A percentile compares a stretch with the other conserved stretches of the same genome.
phyloP scores from a whole-genome alignment of 2,329 filamentous ascomycete species.

The Apiospora arundinis region DNA sequence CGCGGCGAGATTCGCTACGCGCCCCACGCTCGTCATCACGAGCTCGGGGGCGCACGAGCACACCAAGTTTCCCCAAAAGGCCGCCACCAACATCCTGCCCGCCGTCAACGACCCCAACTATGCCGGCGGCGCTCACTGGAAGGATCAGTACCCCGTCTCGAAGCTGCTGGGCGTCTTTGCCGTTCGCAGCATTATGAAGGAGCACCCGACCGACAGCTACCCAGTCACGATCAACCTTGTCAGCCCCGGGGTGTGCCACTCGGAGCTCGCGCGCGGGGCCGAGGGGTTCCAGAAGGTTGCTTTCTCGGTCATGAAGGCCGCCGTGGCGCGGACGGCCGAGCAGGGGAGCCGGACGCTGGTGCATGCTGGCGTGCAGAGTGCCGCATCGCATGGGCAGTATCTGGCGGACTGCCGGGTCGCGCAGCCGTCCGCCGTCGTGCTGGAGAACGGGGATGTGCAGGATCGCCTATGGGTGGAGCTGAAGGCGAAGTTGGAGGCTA shows the following conservation, averaged over 20 bases:
- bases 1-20: slow-evolving; percentile 30
- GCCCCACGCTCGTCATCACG: slow-evolving; percentile 38
- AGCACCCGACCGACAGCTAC: slow-evolving; percentile 25
- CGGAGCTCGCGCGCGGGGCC: slow-evolving; percentile 42
- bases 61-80: slow-evolving; percentile 37
- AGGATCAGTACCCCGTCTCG: slow-evolving; percentile 36
- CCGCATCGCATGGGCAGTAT: slow-evolving; percentile 53
- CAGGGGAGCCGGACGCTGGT: slow-evolving; percentile 53
- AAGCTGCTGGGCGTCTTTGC: slow-evolving; percentile 42
- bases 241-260: slow-evolving; percentile 60
- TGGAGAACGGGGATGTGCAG: background rate
- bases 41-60: slow-evolving; percentile 37
- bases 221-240: slow-evolving; percentile 56
- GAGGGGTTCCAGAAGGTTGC: background rate
- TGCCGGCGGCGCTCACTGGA: slow-evolving; percentile 15
- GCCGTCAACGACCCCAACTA: slow-evolving; percentile 30
- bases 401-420: slow-evolving; percentile 43
- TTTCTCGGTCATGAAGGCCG: slow-evolving; percentile 23
- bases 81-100: slow-evolving; percentile 37
- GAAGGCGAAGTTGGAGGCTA: background rate
- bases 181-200: slow-evolving; percentile 34
- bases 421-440: slow-evolving; percentile 33
- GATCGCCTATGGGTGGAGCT: background rate
- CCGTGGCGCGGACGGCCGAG: slow-evolving; percentile 50
- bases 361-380: slow-evolving; percentile 43